Evolutionary conservation across 2,329 filamentous ascomycete genomes (phyloP), one percentile per base, ranked within the genome.

Genomic region (Falciphora oryzae): DNA sequence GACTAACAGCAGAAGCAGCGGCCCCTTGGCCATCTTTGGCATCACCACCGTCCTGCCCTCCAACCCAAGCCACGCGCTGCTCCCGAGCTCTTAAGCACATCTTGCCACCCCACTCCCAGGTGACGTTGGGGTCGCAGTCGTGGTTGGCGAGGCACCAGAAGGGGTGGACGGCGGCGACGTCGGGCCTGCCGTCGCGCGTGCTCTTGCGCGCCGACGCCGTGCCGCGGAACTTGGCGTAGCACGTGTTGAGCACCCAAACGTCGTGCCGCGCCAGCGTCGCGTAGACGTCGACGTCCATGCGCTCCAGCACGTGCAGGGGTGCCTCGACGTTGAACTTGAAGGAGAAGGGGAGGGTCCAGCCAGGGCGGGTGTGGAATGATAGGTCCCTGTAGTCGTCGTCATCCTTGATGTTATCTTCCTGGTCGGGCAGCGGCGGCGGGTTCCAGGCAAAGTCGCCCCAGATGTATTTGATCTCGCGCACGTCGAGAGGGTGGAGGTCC

Each of bases 131-230:
- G 73, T 97, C 88, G 77, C 95, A 99, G 74, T 93, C 92, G 75
- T 99, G 95, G 72, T 99, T 99, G 32, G 94, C 93, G 35, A 98
- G 82, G 76, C 93, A 98, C 93, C 95, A 99, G 70, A 96, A 87
- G 2, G 94, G 93, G 77, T 98, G 93, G 32, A 98, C 93, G 32
- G 94, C 94, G 32, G 92, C 92, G 5, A 97, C 90, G 71, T 98
- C 95, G 0, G 95, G 94, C 13, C 91, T 86, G 3, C 93, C 91
- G 67, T 94, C 91, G 70, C 85, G 85, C 0, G 83, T 83, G 67
- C 86, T 92, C 69, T 95, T 89, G 56, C 91, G 85, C 5, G 93
- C 94, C 2, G 92, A 96, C 0, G 95, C 95, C 0, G 93, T 97
- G 63, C 92, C 95, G 29, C 95, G 86, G 75, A 97, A 96, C 75